Conservation (phyloP, 805 yeast genomes). For the Candida fluviatilis region DNA sequence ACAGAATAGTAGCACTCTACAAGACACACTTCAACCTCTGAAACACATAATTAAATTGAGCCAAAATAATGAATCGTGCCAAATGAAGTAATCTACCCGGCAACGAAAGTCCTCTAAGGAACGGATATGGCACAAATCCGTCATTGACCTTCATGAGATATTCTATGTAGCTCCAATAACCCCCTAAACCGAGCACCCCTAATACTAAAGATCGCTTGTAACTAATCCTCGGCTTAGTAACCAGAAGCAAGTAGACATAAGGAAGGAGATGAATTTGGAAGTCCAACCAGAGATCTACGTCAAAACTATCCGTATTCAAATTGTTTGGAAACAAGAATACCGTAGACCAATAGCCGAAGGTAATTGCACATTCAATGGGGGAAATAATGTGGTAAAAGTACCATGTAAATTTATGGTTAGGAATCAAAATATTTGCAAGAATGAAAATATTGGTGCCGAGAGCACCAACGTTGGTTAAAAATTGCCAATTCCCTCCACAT, state of each 20-base stretch:
- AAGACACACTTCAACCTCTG: not conserved
- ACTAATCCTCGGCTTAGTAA: constrained; percentile 3
- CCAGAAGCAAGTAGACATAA: constrained; percentile 10
- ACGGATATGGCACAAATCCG: constrained; percentile 16
- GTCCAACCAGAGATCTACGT: constrained; percentile 11
- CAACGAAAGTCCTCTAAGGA: constrained; percentile 7
- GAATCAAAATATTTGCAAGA: not conserved
- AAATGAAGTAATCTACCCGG: constrained; percentile 10
- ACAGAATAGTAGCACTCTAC: too few relatives aligned
- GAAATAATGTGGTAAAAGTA: constrained; percentile 7
- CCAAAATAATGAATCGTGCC: constrained; percentile 5
- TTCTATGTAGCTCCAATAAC: constrained; percentile 13
- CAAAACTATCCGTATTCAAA: constrained; percentile 13
- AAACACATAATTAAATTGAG: constrained; percentile 3
- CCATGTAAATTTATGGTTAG: not conserved
- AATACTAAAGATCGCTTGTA: constrained; percentile 4
- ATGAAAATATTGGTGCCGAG: constrained; percentile 5
- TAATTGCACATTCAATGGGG: constrained; percentile 15
- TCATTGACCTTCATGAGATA: constrained; percentile 1
- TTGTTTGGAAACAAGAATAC: constrained; percentile 11
- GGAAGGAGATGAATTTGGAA: constrained; percentile 18
- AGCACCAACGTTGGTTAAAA: constrained; percentile 16
- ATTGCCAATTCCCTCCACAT: constrained; percentile 16
- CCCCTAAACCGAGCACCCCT: constrained; percentile 6
- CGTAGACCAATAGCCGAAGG: constrained; percentile 16